Conservation (phyloP, 140 eudicot genomes). For the Anethum foeniculum region DNA sequence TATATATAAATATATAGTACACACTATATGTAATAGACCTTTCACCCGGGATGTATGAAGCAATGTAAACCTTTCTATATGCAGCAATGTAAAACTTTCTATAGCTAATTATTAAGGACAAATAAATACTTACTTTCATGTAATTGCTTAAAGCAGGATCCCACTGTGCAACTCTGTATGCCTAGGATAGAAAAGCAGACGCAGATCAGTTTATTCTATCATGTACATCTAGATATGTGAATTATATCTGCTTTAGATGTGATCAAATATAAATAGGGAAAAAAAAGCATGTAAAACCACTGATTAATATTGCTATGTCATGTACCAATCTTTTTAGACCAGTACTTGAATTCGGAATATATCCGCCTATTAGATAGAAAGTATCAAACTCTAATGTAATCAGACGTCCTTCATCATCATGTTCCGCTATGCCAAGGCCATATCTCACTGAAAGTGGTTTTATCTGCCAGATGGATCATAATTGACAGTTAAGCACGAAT, state of each 20-base stretch:
- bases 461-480: slow-evolving; percentile 35
- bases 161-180: slow-evolving; percentile 84
- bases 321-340: slow-evolving; percentile 81
- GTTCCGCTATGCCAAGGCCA: slow-evolving; percentile 87
- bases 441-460: slow-evolving; percentile 77
- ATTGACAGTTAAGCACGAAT: slow-evolving; percentile 8
- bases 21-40: background rate
- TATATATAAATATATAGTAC: background rate
- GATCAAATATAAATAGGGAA: background rate
- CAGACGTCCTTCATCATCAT: slow-evolving; percentile 91
- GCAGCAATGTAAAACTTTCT: background rate
- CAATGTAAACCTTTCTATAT: too few relatives aligned
- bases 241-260: background rate
- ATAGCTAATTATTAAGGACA: background rate
- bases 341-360: slow-evolving; percentile 88
- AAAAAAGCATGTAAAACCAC: background rate
- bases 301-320: background rate
- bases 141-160: slow-evolving; percentile 75
- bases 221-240: background rate
- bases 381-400: slow-evolving; percentile 82
- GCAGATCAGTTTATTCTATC: background rate
- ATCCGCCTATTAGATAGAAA: slow-evolving; percentile 56
- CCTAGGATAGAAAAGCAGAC: slow-evolving; percentile 25
- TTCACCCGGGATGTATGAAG: too few relatives aligned
- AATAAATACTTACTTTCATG: slow-evolving; percentile 55